Evolutionary conservation across 176 grass and related monocot genomes (phyloP), one percentile per base, ranked within the genome.

Genomic region (Carex myosuroides): DNA sequence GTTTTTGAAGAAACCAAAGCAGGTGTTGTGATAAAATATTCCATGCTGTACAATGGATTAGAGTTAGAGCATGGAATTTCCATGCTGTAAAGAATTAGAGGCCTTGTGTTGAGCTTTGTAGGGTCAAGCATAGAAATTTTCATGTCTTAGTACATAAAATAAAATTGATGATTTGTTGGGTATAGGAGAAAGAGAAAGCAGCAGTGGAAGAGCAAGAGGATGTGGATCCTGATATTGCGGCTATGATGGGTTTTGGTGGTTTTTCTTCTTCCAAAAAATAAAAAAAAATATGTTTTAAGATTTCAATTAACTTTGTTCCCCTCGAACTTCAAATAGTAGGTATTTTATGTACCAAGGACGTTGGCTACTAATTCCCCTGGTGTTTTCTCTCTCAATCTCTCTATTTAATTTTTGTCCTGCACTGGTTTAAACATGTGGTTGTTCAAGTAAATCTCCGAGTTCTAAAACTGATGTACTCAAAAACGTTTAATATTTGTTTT

Each of bases 191-290:
- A 88, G 92, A 91, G 83, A 89, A 84, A 86, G 81, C 87, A 73
- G 83, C 84, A 7, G 84, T 87, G 70, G 88, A 97, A 61, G 94
- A 97, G 41, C 72, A 88, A 13, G 90, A 94, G 78, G 90, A 91
- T 50, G 48, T 91, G 1, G 94, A 97, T 84, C 94, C 90, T 41
- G 94, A 97, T 74, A 67, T 91, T 55, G 88, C 89, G 58, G 92
- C 90, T 32, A 83, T 97, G 94, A 90, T 94, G 87, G 92, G 95
- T 77, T 97, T 97, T 18, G 87, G 90, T 52, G 92, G 92, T 53
- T 94, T 94, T 9, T 22, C 84, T 53, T 87, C 95, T 52, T 92
- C 89, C 0, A 97, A 92, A 69, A 94, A 91, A 75, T 94, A 66
- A 97, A 97, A 44, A 53, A 29, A 35, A 30, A 78, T 46, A 74